Percentiles rank a stretch among this genome's conserved stretches.
Conservation (phyloP, 805 yeast genomes). For the Tetrapisispora fleetii region DNA sequence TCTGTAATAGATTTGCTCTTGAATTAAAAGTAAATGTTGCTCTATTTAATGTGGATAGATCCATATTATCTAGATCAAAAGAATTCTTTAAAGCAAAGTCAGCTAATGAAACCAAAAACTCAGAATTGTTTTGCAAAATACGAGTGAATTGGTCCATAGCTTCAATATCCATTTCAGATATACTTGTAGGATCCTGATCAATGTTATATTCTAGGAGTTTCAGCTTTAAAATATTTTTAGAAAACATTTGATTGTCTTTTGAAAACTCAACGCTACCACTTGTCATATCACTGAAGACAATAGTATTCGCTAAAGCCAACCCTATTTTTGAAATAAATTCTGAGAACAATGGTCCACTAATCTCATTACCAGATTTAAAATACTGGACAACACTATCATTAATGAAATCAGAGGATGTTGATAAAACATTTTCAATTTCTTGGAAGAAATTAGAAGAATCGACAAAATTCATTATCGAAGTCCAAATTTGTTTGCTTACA, state of each 20-base stretch:
- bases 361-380: slow-evolving; percentile 21
- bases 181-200: neutral
- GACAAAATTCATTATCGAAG: slow-evolving; percentile 7
- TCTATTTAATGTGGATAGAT: slow-evolving; percentile 14
- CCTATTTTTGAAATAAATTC: slow-evolving; percentile 18
- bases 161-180: slow-evolving; percentile 10
- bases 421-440: slow-evolving; percentile 11
- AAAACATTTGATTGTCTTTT: neutral
- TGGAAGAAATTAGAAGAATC: slow-evolving; percentile 11
- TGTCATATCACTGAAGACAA: neutral
- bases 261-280: no score
- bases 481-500: slow-evolving; percentile 14
- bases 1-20: slow-evolving; percentile 32
- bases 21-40: slow-evolving; percentile 14
- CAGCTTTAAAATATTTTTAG: neutral
- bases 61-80: slow-evolving; percentile 12
- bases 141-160: slow-evolving; percentile 9
- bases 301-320: slow-evolving; percentile 8
- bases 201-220: neutral
- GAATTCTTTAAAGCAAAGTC: slow-evolving; percentile 18
- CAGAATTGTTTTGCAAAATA: slow-evolving; percentile 28
- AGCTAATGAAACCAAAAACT: slow-evolving; percentile 22
- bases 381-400: slow-evolving; percentile 26
- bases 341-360: slow-evolving; percentile 19
- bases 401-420: slow-evolving; percentile 11